Conservation (phyloP, 148 eudicot species). For the Cornus florida region DNA sequence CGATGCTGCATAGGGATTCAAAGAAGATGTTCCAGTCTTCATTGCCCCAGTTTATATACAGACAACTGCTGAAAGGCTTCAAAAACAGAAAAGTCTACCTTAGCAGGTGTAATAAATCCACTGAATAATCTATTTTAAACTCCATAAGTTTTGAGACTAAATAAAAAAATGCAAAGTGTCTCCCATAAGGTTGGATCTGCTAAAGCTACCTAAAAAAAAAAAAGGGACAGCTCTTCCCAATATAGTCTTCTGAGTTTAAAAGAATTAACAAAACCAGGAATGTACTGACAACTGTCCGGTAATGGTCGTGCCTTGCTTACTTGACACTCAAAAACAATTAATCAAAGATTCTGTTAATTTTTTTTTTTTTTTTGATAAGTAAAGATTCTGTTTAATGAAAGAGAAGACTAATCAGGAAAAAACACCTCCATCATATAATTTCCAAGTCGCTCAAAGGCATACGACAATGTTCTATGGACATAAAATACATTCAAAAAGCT, state of each 20-base stretch:
- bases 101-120: background rate
- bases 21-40: constrained; percentile 59
- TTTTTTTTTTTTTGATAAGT: too few relatives aligned
- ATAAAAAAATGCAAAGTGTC: background rate
- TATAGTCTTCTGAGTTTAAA: background rate
- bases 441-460: too few relatives aligned
- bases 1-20: constrained; percentile 75
- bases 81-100: background rate
- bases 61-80: constrained; percentile 24
- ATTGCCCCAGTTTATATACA: constrained; percentile 27
- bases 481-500: too few relatives aligned
- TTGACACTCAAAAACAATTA: background rate
- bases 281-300: background rate
- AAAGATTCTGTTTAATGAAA: background rate
- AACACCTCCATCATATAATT: too few relatives aligned
- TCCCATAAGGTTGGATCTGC: background rate
- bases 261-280: background rate
- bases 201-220: background rate
- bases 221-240: background rate
- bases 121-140: background rate
- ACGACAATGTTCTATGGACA: too few relatives aligned
- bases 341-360: background rate
- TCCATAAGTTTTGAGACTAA: background rate
- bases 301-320: background rate
- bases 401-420: background rate